These are phyloP conservation scores for Solanum clarkiae DNA, from an alignment of 257 asterid species.

Conservation along the genomic window DNA sequence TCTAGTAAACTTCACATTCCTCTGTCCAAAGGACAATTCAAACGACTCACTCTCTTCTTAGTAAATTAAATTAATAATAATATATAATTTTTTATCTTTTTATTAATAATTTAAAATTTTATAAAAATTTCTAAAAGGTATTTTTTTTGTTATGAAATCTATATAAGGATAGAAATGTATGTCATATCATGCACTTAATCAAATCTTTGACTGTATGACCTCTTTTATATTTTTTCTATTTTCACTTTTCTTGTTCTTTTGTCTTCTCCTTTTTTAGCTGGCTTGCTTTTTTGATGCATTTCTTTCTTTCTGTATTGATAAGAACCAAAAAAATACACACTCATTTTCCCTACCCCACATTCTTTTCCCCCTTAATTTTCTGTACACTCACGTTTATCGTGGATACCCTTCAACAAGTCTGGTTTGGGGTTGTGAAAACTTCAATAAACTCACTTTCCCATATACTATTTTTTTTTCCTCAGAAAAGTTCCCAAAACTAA, in stretches of 20 bases:
- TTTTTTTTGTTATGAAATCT: no score
- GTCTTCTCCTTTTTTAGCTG: neutral
- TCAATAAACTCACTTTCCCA: neutral
- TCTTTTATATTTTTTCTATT: neutral
- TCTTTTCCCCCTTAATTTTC: neutral
- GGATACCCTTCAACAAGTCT: slow-evolving; percentile 3
- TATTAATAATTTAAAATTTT: no score
- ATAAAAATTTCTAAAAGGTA: no score
- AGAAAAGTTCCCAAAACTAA: neutral
- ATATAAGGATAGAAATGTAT: no score
- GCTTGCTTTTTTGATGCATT: neutral
- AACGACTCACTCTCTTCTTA: neutral
- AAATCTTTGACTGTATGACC: neutral
- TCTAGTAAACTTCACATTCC: neutral
- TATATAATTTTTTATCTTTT: no score
- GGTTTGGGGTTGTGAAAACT: neutral
- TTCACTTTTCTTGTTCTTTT: neutral
- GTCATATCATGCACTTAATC: neutral
- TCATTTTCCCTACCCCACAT: neutral
- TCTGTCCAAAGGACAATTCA: no score
- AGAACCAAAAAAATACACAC: neutral
- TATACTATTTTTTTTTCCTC: neutral
- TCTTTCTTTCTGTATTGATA: neutral
- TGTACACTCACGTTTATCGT: slow-evolving; percentile 12
- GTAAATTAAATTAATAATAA: no score